phyloP scores from a whole-genome alignment of 2,329 filamentous ascomycete genomes.

The Claviceps pusilla region DNA sequence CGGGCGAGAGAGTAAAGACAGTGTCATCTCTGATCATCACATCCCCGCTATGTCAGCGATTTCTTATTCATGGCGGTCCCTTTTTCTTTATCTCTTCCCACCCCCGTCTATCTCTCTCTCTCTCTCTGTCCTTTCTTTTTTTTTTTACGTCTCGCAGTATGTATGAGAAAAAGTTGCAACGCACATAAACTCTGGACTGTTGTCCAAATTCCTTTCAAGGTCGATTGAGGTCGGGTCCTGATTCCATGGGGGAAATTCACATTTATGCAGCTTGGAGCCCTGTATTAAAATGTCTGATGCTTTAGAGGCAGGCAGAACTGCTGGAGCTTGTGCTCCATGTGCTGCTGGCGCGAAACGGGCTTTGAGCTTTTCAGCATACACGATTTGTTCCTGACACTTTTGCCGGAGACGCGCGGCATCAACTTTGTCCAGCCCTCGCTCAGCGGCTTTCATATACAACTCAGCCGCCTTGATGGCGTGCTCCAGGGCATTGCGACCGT shows the following conservation, averaged over 20 bases:
- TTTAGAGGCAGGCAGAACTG: background rate
- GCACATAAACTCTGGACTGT: background rate
- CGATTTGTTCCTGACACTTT: slow-evolving; percentile 56
- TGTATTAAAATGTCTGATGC: slow-evolving; percentile 46
- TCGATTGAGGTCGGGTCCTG: slow-evolving; percentile 41
- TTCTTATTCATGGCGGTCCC: background rate
- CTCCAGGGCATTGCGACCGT: slow-evolving; percentile 46
- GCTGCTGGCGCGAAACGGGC: slow-evolving; percentile 5
- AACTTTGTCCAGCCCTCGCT: slow-evolving; percentile 39
- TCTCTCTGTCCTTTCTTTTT: too few species aligned
- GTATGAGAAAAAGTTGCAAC: background rate
- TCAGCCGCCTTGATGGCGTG: slow-evolving; percentile 67
- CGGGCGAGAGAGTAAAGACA: slow-evolving; percentile 55
- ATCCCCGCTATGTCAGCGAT: background rate
- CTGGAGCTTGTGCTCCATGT: background rate
- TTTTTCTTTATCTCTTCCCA: too few species aligned
- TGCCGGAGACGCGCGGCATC: slow-evolving; percentile 53
- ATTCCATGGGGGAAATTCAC: slow-evolving; percentile 77
- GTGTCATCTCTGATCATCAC: slow-evolving; percentile 43
- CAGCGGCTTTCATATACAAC: slow-evolving; percentile 63
- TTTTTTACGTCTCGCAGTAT: background rate
- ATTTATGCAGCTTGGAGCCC: slow-evolving; percentile 67
- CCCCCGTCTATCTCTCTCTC: too few species aligned
- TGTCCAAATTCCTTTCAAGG: slow-evolving; percentile 32
- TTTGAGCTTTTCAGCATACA: slow-evolving; percentile 64